Evolutionary conservation across 2,329 filamentous ascomycete genomes (phyloP), one percentile per base, ranked within the genome.

Genomic region (Biscogniauxia mediterranea): DNA sequence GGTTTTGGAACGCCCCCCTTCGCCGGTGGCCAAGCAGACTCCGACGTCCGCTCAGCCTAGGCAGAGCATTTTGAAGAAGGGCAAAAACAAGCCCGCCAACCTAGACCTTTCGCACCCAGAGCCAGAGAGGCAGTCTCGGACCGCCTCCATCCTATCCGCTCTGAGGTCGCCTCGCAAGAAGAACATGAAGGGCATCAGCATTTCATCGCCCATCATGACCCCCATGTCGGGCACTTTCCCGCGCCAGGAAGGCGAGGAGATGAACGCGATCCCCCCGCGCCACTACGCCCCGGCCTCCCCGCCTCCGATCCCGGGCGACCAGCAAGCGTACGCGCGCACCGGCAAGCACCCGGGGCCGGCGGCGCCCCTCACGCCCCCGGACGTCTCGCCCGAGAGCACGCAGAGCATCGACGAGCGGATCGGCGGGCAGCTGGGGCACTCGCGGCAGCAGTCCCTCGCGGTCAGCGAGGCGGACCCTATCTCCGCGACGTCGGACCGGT

Each of bases 201-300:
- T 89, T 68, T 89, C 86, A 13, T 87, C 86, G 1, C 86, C 86
- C 56, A 86, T 89, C 67, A 83, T 86, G 79, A 89, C 86, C 8
- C 86, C 86, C 15, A 82, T 83, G 76, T 85, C 86, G 1, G 81
- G 78, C 2, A 85, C 82, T 2, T 89, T 88, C 66, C 82, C 84
- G 1, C 78, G 79, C n/a, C 74, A 80, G 15, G 80, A 83, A 55
- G 77, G 76, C 23, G 82, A 84, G 66, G 85, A 88, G 71, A 81
- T 87, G 78, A 83, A 77, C 69, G 66, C 81, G 55, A 84, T 89
- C 57, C 78, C 83, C 13, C 85, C 84, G 20, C 80, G 85, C 28
- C 80, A 83, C 54, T 88, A 89, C 65, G 79, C 80, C 3, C 85
- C 85, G 9, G 76, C 82, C 3, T 79, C 83, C 4, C 85, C 85